phyloP scores from a whole-genome alignment of 176 grass and related monocot genomes.

The Elymus sibiricus region DNA sequence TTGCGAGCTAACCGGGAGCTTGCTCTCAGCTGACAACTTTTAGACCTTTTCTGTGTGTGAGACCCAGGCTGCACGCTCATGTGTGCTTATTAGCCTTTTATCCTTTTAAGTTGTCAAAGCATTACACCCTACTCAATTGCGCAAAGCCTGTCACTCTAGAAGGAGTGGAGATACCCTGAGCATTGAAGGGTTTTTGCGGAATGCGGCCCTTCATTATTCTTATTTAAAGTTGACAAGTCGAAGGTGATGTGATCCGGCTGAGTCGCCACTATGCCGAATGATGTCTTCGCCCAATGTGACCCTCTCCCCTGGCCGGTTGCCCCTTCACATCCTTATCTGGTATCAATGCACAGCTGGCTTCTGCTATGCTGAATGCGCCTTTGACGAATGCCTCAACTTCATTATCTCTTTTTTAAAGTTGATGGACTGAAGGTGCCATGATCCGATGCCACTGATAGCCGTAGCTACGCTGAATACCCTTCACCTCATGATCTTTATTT shows the following conservation, averaged over 20 bases:
- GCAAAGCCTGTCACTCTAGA: background rate
- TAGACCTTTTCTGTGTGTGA: background rate
- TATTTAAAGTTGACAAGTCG: background rate
- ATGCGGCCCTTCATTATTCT: background rate
- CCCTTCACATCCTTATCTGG: background rate
- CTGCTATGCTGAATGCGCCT: background rate
- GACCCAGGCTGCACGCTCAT: background rate
- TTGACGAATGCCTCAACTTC: background rate
- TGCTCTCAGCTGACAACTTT: background rate
- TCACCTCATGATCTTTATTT: background rate
- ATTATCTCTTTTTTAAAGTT: background rate
- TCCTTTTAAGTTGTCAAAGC: background rate
- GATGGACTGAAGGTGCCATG: background rate
- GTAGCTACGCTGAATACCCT: background rate
- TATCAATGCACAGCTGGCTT: background rate
- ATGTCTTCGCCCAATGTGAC: background rate
- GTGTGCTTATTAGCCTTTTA: background rate
- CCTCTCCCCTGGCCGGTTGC: background rate
- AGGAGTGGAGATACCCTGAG: background rate
- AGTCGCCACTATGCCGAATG: background rate
- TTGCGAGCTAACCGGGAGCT: background rate
- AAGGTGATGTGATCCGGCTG: background rate
- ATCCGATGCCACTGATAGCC: background rate
- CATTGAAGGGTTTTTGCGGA: background rate
- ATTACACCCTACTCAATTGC: background rate